A percentile compares a stretch with the other conserved stretches of the same genome.
Conservation (phyloP, 163 green algal genomes). For the Prototheca cutis region DNA sequence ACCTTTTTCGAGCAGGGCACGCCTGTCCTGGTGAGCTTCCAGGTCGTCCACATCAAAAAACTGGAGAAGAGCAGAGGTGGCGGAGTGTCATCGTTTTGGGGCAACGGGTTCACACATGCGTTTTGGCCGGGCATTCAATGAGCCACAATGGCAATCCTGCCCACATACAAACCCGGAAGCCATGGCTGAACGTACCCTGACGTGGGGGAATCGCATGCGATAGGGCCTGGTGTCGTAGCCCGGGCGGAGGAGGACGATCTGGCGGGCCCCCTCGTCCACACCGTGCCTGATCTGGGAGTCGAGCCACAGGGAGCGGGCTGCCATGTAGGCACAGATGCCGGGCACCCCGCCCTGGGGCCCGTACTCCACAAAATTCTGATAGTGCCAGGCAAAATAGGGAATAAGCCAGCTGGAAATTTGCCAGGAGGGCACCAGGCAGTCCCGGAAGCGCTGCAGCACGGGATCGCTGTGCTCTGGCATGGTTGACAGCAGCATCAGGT, state of each 20-base stretch:
- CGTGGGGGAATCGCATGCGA: not conserved
- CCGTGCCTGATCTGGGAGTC: constrained; percentile 1
- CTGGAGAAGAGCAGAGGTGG: too few relatives aligned
- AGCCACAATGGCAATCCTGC: too few relatives aligned
- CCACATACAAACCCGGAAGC: too few relatives aligned
- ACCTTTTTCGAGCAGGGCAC: not conserved
- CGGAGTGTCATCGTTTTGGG: too few relatives aligned
- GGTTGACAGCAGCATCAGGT: not conserved
- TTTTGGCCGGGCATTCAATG: too few relatives aligned
- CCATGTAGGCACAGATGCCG: not conserved
- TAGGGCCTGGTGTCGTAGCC: constrained; percentile 7
- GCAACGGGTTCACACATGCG: too few relatives aligned
- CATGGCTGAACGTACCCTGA: not conserved
- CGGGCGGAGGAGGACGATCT: constrained; percentile 7
- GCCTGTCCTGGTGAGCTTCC: not conserved
- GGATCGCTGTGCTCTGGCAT: not conserved
- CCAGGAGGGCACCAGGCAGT: not conserved
- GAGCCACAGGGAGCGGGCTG: not conserved
- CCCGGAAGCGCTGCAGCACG: not conserved
- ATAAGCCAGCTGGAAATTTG: not conserved
- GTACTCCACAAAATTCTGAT: constrained; percentile 6
- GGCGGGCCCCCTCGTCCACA: not conserved
- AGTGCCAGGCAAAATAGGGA: constrained; percentile 1
- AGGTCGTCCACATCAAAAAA: constrained; percentile 9
- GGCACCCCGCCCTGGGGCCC: constrained; percentile 1